These are phyloP conservation scores for Melaleuca alternifolia DNA, from an alignment of 345 rosid species.

Conservation along the genomic window DNA sequence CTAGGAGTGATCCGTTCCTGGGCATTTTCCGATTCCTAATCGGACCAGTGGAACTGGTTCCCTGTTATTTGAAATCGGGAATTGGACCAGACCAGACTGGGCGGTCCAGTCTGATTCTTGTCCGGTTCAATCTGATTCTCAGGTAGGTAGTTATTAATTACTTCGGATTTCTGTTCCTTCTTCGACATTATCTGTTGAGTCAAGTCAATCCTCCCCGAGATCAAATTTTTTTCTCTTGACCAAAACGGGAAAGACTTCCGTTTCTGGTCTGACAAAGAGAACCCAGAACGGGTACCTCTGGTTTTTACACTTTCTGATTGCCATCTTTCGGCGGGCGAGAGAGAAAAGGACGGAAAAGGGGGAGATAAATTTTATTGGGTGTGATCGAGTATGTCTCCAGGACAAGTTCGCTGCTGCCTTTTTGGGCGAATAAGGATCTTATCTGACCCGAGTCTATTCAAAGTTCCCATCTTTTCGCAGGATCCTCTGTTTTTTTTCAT, in stretches of 20 bases:
- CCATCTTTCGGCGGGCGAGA: neutral
- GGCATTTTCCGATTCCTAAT: too few relatives aligned
- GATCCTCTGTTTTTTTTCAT: slow-evolving; percentile 11
- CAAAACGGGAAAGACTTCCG: neutral
- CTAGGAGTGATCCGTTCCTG: too few relatives aligned
- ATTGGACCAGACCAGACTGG: too few relatives aligned
- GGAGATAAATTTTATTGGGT: neutral
- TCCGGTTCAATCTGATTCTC: too few relatives aligned
- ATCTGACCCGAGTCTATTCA: slow-evolving; percentile 41
- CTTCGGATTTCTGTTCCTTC: neutral
- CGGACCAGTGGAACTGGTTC: too few relatives aligned
- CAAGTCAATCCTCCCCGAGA: neutral
- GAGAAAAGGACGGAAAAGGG: neutral
- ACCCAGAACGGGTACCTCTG: slow-evolving; percentile 5
- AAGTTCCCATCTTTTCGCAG: slow-evolving; percentile 4
- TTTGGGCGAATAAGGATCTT: slow-evolving; percentile 35
- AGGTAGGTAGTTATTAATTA: too few relatives aligned
- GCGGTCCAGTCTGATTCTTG: too few relatives aligned
- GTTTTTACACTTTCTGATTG: slow-evolving; percentile 9
- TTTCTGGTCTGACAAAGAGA: neutral
- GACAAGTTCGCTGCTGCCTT: slow-evolving; percentile 1
- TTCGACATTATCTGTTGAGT: neutral
- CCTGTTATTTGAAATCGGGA: too few relatives aligned
- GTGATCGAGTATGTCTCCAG: neutral
- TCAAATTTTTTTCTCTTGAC: neutral